Conservation (phyloP, 2,329 filamentous ascomycete genomes). For the Hypocreales sp. region DNA sequence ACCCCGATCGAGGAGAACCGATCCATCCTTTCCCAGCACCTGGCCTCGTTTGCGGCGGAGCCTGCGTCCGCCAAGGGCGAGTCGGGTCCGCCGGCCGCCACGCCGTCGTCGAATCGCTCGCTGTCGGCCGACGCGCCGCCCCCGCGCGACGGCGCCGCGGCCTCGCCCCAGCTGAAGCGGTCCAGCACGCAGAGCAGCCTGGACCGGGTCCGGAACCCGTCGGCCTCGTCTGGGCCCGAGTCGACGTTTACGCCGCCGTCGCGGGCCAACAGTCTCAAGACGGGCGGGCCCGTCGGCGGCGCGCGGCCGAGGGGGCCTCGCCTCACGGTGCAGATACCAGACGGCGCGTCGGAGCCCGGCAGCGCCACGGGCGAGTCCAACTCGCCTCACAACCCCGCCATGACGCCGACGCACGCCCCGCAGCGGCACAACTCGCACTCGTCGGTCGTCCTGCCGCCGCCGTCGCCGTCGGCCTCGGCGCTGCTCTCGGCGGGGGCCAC, state of each 20-base stretch:
- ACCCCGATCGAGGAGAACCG: slow-evolving; percentile 91
- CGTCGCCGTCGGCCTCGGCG: slow-evolving; percentile 76
- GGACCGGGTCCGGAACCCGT: slow-evolving; percentile 30
- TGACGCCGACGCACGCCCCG: slow-evolving; percentile 39
- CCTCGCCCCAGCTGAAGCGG: slow-evolving; percentile 39
- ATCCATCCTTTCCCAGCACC: slow-evolving; percentile 76
- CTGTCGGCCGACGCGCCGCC: slow-evolving; percentile 50
- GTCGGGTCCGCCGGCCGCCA: slow-evolving; percentile 10
- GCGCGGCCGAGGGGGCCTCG: slow-evolving; percentile 64
- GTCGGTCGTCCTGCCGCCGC: slow-evolving; percentile 73
- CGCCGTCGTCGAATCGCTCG: slow-evolving; percentile 27
- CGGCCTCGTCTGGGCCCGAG: slow-evolving; percentile 49
- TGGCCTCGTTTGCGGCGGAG: slow-evolving; percentile 49
- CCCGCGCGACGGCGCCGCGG: slow-evolving; percentile 33
- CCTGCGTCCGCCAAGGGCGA: slow-evolving; percentile 24
- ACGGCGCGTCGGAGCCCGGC: slow-evolving; percentile 67
- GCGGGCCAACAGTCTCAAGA: slow-evolving; percentile 60
- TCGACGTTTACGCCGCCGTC: slow-evolving; percentile 53
- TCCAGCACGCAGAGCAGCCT: slow-evolving; percentile 30
- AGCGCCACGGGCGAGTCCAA: slow-evolving; percentile 59
- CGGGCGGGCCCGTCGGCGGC: slow-evolving; percentile 35
- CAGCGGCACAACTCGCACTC: slow-evolving; percentile 41
- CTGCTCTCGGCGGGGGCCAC: slow-evolving; percentile 81
- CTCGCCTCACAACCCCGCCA: slow-evolving; percentile 43
- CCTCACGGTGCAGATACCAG: slow-evolving; percentile 88